phyloP scores from a whole-genome alignment of 2,329 filamentous ascomycete species.

The Aspergillus aculeatinus region DNA sequence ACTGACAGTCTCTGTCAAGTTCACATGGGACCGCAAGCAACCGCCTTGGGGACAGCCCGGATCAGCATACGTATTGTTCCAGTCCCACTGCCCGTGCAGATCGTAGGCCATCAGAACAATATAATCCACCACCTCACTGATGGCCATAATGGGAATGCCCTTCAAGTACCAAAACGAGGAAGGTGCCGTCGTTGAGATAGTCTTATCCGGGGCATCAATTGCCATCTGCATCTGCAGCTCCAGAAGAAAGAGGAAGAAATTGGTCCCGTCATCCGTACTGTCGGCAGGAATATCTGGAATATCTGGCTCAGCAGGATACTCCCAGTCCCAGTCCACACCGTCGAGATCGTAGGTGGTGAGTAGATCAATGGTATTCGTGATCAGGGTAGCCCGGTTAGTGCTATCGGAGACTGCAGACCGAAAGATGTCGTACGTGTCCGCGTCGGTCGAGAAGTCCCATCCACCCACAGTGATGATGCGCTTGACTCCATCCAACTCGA shows the following conservation, averaged over 20 bases:
- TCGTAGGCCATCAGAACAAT: constrained; percentile 45
- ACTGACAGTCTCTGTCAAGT: constrained; percentile 37
- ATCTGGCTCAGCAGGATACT: constrained; percentile 27
- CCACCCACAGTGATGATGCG: constrained; percentile 47
- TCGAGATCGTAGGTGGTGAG: constrained; percentile 14
- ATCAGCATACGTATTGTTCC: constrained; percentile 19
- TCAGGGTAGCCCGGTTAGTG: constrained; percentile 28
- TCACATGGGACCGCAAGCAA: constrained; percentile 41
- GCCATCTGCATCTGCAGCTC: constrained; percentile 19
- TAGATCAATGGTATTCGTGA: constrained; percentile 33
- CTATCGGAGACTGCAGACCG: constrained; percentile 33
- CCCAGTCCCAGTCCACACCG: constrained; percentile 16
- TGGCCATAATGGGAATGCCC: constrained; percentile 31
- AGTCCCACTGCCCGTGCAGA: constrained; percentile 33
- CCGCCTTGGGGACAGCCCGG: constrained; percentile 26
- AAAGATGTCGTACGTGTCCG: constrained; percentile 40
- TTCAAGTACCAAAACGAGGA: constrained; percentile 37
- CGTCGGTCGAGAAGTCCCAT: constrained; percentile 45
- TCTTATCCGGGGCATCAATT: constrained; percentile 15
- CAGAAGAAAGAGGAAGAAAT: constrained; percentile 33
- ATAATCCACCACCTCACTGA: constrained; percentile 31
- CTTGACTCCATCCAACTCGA: constrained; percentile 24
- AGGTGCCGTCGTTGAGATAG: constrained; percentile 28
- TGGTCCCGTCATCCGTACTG: constrained; percentile 28
- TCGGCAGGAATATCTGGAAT: constrained; percentile 39